Conservation (phyloP, 2,329 filamentous ascomycete genomes). For the Dactylellina leptospora region DNA sequence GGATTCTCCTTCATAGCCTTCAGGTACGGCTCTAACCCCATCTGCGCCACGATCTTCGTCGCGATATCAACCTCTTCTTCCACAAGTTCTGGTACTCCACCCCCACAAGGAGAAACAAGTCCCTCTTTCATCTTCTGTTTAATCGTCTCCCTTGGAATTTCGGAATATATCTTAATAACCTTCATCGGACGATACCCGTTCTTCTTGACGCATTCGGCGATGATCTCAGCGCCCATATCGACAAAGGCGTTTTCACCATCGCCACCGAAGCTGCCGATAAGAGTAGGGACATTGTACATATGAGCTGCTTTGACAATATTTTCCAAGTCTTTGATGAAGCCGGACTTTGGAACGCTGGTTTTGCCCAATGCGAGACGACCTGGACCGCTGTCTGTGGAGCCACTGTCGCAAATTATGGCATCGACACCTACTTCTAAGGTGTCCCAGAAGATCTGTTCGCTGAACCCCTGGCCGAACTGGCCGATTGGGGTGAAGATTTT, state of each 20-base stretch:
- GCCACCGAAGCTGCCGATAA: slow-evolving; percentile 60
- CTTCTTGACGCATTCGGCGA: slow-evolving; percentile 59
- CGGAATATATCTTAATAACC: slow-evolving; percentile 61
- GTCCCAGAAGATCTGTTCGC: slow-evolving; percentile 54
- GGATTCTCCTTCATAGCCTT: slow-evolving; percentile 58
- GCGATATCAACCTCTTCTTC: slow-evolving; percentile 61
- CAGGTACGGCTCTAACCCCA: slow-evolving; percentile 63
- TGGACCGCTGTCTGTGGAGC: slow-evolving; percentile 60
- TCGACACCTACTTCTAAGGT: slow-evolving; percentile 53
- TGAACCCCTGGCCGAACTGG: slow-evolving; percentile 57
- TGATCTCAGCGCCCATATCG: slow-evolving; percentile 60
- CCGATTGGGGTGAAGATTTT: slow-evolving; percentile 57
- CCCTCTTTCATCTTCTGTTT: slow-evolving; percentile 58
- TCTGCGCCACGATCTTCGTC: slow-evolving; percentile 62
- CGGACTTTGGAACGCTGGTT: slow-evolving; percentile 40
- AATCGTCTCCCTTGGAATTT: slow-evolving; percentile 60
- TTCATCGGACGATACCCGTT: slow-evolving; percentile 57
- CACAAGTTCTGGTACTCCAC: slow-evolving; percentile 61
- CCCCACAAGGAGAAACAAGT: slow-evolving; percentile 60
- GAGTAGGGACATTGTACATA: slow-evolving; percentile 49
- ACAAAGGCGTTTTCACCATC: slow-evolving; percentile 64
- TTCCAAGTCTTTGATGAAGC: slow-evolving; percentile 52
- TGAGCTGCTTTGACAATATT: slow-evolving; percentile 51
- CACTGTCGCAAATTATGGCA: slow-evolving; percentile 59
- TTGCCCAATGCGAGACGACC: slow-evolving; percentile 62